Conservation (phyloP, 495 filamentous ascomycete species). For the Lasiosphaeris hirsuta region DNA sequence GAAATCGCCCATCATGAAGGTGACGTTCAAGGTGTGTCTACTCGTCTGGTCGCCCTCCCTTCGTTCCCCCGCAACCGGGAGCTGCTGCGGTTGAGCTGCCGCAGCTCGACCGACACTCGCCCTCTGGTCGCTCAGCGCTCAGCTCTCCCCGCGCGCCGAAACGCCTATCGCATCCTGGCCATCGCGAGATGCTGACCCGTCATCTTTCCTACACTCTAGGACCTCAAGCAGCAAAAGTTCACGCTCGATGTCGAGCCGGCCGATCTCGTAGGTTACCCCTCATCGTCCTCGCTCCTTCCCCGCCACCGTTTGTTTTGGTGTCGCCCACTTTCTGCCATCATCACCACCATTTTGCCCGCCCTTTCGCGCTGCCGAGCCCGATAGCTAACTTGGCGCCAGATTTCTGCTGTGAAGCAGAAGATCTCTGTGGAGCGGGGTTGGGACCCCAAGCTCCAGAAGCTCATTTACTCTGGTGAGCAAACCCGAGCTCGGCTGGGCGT, state of each 20-base stretch:
- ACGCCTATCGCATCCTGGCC: neutral
- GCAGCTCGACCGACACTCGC: neutral
- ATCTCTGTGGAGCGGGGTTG: constrained; percentile 86
- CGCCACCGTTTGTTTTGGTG: constrained; percentile 10
- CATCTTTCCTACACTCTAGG: constrained; percentile 47
- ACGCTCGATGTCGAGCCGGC: constrained; percentile 88
- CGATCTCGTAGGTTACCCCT: constrained; percentile 70
- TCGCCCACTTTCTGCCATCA: constrained; percentile 6
- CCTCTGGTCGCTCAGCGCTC: neutral
- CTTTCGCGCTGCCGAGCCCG: neutral
- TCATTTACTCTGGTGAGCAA: constrained; percentile 90
- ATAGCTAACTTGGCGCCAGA: constrained; percentile 48
- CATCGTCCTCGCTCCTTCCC: constrained; percentile 20
- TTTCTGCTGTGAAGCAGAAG: constrained; percentile 85
- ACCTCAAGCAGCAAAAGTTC: constrained; percentile 98
- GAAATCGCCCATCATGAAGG: constrained; percentile 45
- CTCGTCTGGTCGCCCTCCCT: no score
- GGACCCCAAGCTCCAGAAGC: constrained; percentile 81
- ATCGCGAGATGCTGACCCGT: constrained; percentile 30
- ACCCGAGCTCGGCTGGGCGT: neutral
- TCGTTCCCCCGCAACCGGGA: constrained; percentile 5
- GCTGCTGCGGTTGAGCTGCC: neutral
- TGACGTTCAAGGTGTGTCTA: constrained; percentile 48
- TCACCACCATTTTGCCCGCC: constrained; percentile 2
- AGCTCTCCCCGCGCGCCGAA: neutral